Evolutionary conservation across 169 alveolate genomes (phyloP).

Genomic region (Babesia gibsoni): DNA sequence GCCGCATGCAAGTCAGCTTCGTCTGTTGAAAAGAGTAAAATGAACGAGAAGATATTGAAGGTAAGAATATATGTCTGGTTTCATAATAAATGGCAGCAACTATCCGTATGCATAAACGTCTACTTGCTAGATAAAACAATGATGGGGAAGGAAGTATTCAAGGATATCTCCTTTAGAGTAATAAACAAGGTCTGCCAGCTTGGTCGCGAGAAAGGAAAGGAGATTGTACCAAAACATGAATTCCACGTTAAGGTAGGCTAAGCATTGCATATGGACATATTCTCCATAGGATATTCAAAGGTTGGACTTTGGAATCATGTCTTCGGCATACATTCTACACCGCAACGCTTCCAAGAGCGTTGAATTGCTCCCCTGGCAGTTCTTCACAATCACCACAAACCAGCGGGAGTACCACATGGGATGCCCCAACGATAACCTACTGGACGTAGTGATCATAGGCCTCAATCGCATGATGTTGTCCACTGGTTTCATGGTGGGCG

Average conservation of each 20-base stretch:
- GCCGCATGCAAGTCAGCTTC: background rate
- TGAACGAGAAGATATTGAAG: background rate
- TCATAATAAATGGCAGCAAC: background rate
- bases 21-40: background rate
- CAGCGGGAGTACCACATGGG: constrained; percentile 15
- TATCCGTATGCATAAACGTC: background rate
- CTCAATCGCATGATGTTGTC: background rate
- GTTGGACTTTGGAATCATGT: constrained; percentile 20
- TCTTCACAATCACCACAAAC: constrained; percentile 7
- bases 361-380: constrained; percentile 22
- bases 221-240: background rate
- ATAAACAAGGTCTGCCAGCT: background rate
- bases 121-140: background rate
- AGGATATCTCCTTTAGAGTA: background rate
- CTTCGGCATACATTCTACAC: constrained; percentile 10
- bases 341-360: background rate
- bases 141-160: background rate
- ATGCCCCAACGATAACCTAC: background rate
- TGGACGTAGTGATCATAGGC: constrained; percentile 18
- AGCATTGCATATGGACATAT: no score
- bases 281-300: constrained; percentile 2
- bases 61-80: background rate
- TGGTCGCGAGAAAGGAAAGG: constrained; percentile 4
- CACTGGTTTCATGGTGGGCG: constrained; percentile 2
- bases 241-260: background rate